A percentile compares a stretch with the other conserved stretches of the same genome.
These are phyloP conservation scores for Chlorophyllum brunneum DNA, from an alignment of 768 basidiomycete species.

Conservation along the genomic window DNA sequence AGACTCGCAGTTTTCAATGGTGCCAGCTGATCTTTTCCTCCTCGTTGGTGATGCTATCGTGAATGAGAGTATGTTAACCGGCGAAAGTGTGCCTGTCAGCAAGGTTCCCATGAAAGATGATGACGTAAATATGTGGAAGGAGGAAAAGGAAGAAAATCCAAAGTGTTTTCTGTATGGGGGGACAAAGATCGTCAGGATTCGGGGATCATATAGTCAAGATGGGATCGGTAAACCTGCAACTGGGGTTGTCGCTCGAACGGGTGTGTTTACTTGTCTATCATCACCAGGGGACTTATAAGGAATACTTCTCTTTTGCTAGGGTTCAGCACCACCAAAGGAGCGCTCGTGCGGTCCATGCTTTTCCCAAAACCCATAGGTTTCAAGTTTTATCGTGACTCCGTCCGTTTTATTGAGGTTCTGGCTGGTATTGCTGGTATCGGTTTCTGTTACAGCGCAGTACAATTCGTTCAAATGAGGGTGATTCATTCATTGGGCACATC, in stretches of 20 bases:
- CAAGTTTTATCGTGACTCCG: constrained; percentile 95
- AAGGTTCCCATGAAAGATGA: constrained; percentile 84
- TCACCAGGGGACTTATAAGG: not conserved
- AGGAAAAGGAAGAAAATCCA: constrained; percentile 65
- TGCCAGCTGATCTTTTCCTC: constrained; percentile 90
- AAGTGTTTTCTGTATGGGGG: constrained; percentile 89
- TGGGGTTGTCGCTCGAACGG: constrained; percentile 84
- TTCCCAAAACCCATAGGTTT: constrained; percentile 99
- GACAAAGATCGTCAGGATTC: constrained; percentile 84
- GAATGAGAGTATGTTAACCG: constrained; percentile 99
- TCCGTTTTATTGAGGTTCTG: constrained; percentile 87
- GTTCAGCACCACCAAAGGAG: constrained; percentile 97
- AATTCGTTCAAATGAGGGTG: constrained; percentile 89
- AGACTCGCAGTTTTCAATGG: constrained; percentile 59
- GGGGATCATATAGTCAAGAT: constrained; percentile 55
- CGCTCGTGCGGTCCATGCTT: constrained; percentile 93
- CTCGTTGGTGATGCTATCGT: constrained; percentile 96
- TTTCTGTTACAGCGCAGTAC: constrained; percentile 87
- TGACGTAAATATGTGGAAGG: constrained; percentile 67
- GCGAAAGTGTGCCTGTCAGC: constrained; percentile 96
- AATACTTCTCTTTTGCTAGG: no score
- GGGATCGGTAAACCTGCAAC: constrained; percentile 59
- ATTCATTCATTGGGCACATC: constrained; percentile 21
- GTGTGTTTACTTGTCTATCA: constrained; percentile 31
- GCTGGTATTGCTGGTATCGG: constrained; percentile 89